Base-by-base conservation (phyloP, 345 rosid species). In the Euphorbia lathyris region DNA sequence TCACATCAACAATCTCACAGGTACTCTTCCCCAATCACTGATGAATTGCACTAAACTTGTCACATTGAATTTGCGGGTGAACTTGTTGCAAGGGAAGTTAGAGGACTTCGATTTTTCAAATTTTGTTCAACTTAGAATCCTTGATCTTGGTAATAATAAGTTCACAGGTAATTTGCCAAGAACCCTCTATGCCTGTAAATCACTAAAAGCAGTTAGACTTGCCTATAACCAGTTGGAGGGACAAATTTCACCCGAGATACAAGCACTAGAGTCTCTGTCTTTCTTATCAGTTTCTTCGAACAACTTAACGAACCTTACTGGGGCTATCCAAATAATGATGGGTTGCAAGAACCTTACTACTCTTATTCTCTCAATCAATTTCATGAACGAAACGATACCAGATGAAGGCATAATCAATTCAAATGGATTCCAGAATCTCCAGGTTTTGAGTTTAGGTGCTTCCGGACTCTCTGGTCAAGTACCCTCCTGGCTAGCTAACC, bases 111-210 rank as follows among this genome's bases (percentile, higher is more conserved):
- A 91, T 75, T 94, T 94, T 80, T 88, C 98, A 38, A 66, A 72
- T 1, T 73, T 91, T 48, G 69, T 6, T 53, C 73, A 67, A 70
- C 95, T 94, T 56, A 83, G 72, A 71, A 86, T 81, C 57, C 89
- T 94, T 38, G 98, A 94, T 77, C 97, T 94, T 17, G 95, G 98
- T 26, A 86, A 91, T 82, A 94, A 94, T 70, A 78, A 79, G 63
- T 94, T 94, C 77, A 79, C 82, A 11, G 98, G 98, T 57, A 81
- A 66, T 34, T 76, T 94, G 71, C 98, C 98, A 26, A 36, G 43
- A 1, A 91, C 72, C 69, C 86, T 94, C 58, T 91, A 86, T 82
- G 78, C 86, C 12, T 91, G 97, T 84, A 87, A 77, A 66, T 80
- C 82, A 22, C 80, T 94, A 34, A 81, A 86, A 58, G 98, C 98